These are phyloP conservation scores for Neocatenulostroma microsporum DNA, from an alignment of 2,329 filamentous ascomycete genomes.

Conservation along the genomic window DNA sequence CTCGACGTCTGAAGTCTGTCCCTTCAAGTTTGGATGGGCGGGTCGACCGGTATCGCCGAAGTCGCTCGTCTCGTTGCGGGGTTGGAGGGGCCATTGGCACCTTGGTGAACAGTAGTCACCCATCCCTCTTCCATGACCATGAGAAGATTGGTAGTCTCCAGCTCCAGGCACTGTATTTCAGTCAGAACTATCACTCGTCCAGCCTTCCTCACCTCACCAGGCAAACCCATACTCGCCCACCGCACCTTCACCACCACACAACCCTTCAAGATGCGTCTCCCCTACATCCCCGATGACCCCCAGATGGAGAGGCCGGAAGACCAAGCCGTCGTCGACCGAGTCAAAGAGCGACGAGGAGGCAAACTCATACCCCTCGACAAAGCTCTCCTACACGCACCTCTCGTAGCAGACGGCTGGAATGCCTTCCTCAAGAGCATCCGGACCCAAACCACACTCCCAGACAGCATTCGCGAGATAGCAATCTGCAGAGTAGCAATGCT, in stretches of 20 bases:
- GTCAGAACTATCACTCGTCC: too few species aligned
- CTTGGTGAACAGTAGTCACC: too few species aligned
- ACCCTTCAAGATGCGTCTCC: slow-evolving; percentile 43
- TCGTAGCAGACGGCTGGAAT: slow-evolving; percentile 52
- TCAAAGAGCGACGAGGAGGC: slow-evolving; percentile 45
- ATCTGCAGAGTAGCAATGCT: slow-evolving; percentile 74
- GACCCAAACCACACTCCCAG: slow-evolving; percentile 43
- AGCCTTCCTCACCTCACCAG: too few species aligned
- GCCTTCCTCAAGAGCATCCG: slow-evolving; percentile 50
- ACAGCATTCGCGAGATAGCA: slow-evolving; percentile 61
- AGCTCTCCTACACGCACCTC: slow-evolving; percentile 47
- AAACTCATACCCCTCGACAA: slow-evolving; percentile 48
- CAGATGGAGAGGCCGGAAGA: slow-evolving; percentile 40
- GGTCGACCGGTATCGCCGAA: too few species aligned
- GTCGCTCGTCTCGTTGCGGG: too few species aligned
- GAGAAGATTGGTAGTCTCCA: too few species aligned
- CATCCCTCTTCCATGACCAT: too few species aligned
- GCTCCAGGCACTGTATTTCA: too few species aligned
- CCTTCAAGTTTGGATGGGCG: too few species aligned
- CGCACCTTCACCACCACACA: slow-evolving; percentile 1
- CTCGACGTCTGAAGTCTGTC: too few species aligned
- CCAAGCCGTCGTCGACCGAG: slow-evolving; percentile 43
- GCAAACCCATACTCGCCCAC: too few species aligned
- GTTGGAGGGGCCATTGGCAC: too few species aligned
- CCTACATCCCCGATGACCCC: slow-evolving; percentile 47